phyloP scores from a whole-genome alignment of 257 asterid species.

The Ilex aquifolium region DNA sequence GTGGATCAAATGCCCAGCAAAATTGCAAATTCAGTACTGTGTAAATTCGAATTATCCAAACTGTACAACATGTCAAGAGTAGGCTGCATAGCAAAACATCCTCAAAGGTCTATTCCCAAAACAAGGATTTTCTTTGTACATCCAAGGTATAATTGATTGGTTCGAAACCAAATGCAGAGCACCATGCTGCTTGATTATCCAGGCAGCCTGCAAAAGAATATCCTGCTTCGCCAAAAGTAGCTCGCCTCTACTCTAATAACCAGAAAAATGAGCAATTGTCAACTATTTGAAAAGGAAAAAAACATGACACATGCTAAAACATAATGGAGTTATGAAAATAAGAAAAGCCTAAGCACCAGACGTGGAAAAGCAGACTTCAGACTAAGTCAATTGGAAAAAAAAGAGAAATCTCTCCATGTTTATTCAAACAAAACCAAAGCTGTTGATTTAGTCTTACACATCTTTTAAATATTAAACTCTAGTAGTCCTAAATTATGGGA shows the following conservation, averaged over 20 bases:
- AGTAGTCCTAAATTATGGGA: too few relatives aligned
- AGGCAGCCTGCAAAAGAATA: conserved; percentile 64
- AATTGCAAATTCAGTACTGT: too few relatives aligned
- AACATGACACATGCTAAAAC: neutral
- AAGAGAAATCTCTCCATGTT: too few relatives aligned
- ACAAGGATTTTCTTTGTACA: conserved; percentile 2
- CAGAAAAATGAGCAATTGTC: neutral
- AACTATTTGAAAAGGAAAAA: neutral
- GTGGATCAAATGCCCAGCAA: too few relatives aligned
- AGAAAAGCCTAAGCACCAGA: neutral
- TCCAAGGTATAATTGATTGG: neutral
- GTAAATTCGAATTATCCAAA: too few relatives aligned
- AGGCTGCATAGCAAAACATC: too few relatives aligned
- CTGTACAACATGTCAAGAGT: too few relatives aligned
- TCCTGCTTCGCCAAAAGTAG: conserved; percentile 46
- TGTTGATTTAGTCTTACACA: too few relatives aligned
- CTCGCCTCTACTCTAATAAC: conserved; percentile 46
- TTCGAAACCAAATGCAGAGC: conserved; percentile 30
- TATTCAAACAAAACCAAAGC: too few relatives aligned
- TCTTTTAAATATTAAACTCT: too few relatives aligned
- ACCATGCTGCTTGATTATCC: conserved; percentile 64
- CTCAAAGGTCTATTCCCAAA: too few relatives aligned
- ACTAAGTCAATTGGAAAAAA: too few relatives aligned
- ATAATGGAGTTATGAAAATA: neutral
- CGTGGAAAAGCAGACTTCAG: neutral